Conservation (phyloP, 2,329 filamentous ascomycete genomes). For the Aureobasidium uvarum region DNA sequence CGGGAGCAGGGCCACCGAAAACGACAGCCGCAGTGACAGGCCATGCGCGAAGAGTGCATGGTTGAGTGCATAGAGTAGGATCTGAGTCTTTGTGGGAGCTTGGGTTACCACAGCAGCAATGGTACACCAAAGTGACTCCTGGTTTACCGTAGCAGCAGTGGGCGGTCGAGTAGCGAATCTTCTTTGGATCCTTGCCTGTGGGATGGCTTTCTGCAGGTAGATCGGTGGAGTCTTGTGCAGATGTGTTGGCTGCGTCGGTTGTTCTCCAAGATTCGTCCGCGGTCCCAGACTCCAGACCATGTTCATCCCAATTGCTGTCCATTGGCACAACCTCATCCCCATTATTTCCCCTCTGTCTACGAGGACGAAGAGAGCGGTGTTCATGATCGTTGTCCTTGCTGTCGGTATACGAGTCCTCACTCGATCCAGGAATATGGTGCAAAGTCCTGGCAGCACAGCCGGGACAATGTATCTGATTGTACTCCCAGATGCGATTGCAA, state of each 20-base stretch:
- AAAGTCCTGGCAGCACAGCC: background rate
- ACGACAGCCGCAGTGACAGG: background rate
- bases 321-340: background rate
- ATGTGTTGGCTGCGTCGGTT: background rate
- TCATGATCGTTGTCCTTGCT: background rate
- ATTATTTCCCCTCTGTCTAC: background rate
- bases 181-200: no score
- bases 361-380: background rate
- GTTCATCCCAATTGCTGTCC: background rate
- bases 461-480: slow-evolving; percentile 2
- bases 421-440: background rate
- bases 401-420: background rate
- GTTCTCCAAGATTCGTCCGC: slow-evolving; percentile 3
- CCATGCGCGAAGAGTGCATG: background rate
- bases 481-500: background rate
- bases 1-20: background rate
- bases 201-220: background rate
- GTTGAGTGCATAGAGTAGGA: background rate
- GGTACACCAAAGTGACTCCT: no score
- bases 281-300: background rate
- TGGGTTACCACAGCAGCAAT: background rate
- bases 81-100: background rate
- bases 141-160: background rate
- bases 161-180: background rate
- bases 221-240: background rate